Base-by-base conservation (phyloP, 495 filamentous ascomycete species). In the Lophiostoma macrostomum region DNA sequence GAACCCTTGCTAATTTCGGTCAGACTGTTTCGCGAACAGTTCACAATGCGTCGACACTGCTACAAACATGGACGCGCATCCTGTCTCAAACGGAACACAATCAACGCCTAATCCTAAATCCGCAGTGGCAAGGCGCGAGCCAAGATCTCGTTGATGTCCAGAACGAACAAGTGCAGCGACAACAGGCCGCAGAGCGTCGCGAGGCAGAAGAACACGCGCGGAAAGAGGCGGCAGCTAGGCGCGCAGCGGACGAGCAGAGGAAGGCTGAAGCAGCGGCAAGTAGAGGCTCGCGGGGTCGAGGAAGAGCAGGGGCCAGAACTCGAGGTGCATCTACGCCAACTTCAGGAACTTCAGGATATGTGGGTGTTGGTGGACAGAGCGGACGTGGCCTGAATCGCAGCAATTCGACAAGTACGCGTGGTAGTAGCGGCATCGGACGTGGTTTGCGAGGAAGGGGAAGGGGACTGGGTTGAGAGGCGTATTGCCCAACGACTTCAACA, bases 11-110 rank as follows among this genome's bases (percentile, higher is more conserved):
- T 46, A 38, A 53, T 30, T 19, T 22, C 37, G 19, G 23, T n/a
- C 38, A 93, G 85, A 93, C 87, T 11, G 90, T 98, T 11, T 87
- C 86, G 34, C 76, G 79, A 43, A 96, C 93, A 3, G 87, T 96
- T 22, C 74, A 79, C 44, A 90, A 87, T 36, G 89, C 91, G n/a
- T 91, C 90, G 29, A 89, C 88, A 0, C 80, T 98, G n/a, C 80
- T 98, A 29, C 89, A 91, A 60, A 93, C 93, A 22, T 98, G 90
- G 90, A 94, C 90, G 35, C 83, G 90, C 49, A 96, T 97, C 56
- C 80, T 98, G 4, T 91, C 87, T 19, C 93, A 96, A 66, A 96
- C 93, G 0, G 93, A 98, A 70, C 91, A 98, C 68, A 97, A 94
- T 63, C 90, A 97, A 64, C 83, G 93, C 3, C 72, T 97, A 36